Evolutionary conservation across 2,329 filamentous ascomycete species (phyloP).

Genomic region (Cladophialophora psammophila): DNA sequence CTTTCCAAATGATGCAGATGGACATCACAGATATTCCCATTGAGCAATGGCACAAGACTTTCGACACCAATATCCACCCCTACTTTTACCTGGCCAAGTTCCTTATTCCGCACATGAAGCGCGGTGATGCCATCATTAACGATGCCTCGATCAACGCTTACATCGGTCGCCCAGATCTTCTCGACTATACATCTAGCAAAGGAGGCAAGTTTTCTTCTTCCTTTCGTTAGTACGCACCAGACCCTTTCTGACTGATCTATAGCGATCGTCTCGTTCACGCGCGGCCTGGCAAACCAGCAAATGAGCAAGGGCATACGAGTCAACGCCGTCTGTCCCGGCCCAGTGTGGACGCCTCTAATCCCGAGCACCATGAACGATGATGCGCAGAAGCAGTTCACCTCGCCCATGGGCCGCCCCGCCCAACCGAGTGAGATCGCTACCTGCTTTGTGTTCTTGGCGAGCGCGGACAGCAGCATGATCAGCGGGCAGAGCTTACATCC

Average conservation of each 20-base stretch:
- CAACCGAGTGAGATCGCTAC: conserved; percentile 84
- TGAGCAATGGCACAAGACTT: conserved; percentile 80
- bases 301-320: conserved; percentile 75
- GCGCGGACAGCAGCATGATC: conserved; percentile 74
- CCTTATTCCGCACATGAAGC: conserved; percentile 74
- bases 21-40: conserved; percentile 75
- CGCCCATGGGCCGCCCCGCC: conserved; percentile 77
- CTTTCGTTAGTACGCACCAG: not conserved
- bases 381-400: conserved; percentile 74
- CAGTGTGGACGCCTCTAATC: conserved; percentile 80
- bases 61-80: conserved; percentile 83
- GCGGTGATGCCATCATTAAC: conserved; percentile 82
- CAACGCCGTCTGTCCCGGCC: conserved; percentile 78
- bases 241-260: conserved; percentile 43
- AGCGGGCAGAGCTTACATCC: conserved; percentile 75
- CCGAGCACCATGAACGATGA: conserved; percentile 74
- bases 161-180: conserved; percentile 77
- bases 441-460: conserved; percentile 81
- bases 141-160: conserved; percentile 86
- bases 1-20: conserved; percentile 75
- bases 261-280: conserved; percentile 79
- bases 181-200: conserved; percentile 79
- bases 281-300: conserved; percentile 77
- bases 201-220: conserved; percentile 29
- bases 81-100: conserved; percentile 85